These are phyloP conservation scores for Leccinum angustisporum DNA, from an alignment of 1,284 basidiomycete genomes.

Conservation along the genomic window DNA sequence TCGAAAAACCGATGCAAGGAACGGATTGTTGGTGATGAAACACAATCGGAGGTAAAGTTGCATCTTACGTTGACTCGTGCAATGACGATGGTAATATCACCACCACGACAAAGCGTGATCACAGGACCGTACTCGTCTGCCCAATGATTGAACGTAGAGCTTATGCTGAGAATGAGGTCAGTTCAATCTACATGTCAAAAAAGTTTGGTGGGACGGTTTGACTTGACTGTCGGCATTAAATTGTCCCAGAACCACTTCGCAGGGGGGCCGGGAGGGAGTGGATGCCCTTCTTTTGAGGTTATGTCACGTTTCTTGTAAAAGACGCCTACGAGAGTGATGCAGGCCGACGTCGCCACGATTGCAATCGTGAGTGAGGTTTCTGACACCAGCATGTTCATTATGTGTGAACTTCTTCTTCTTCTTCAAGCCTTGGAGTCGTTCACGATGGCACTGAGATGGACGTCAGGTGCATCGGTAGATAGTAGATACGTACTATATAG, in stretches of 20 bases:
- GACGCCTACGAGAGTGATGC: neutral
- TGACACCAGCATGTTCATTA: neutral
- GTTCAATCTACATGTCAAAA: neutral
- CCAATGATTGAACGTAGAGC: constrained; percentile 27
- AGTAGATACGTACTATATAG: too few species aligned
- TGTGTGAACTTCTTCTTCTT: neutral
- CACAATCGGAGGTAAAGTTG: neutral
- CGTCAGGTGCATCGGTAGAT: neutral
- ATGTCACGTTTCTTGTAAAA: constrained; percentile 2
- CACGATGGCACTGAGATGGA: neutral
- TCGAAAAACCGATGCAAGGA: neutral
- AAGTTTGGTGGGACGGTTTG: neutral
- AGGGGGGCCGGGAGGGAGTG: constrained; percentile 31
- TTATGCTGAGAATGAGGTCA: constrained; percentile 12
- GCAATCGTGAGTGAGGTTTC: neutral
- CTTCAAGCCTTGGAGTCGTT: neutral
- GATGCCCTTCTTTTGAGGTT: constrained; percentile 9
- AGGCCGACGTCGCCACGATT: neutral
- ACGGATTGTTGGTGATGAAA: neutral
- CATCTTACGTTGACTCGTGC: constrained; percentile 31
- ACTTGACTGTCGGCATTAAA: constrained; percentile 23
- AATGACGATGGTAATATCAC: constrained; percentile 30
- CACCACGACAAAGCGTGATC: constrained; percentile 32
- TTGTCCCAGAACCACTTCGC: constrained; percentile 21
- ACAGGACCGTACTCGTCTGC: constrained; percentile 37